Percentiles rank a stretch among this genome's conserved stretches.
These are phyloP conservation scores for Neobulgaria alba DNA, from an alignment of 2,329 filamentous ascomycete species.

Conservation along the genomic window DNA sequence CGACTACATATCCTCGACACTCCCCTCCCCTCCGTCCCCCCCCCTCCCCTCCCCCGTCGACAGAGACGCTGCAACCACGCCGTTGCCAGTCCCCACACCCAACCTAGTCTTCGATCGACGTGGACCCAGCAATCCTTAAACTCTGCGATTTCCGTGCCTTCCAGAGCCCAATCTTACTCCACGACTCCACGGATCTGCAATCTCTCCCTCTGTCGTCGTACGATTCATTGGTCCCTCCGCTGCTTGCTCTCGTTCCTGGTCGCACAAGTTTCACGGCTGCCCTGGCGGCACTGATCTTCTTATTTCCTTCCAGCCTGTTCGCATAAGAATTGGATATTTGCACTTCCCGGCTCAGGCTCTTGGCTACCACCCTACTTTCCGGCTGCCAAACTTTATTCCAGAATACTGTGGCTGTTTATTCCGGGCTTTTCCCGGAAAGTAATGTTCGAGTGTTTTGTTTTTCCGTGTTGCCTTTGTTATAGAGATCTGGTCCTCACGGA, in stretches of 20 bases:
- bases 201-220: constrained; percentile 9
- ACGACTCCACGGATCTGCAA: no score
- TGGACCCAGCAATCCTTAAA: constrained; percentile 1
- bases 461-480: constrained; percentile 12
- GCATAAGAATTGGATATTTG: constrained; percentile 8
- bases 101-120: constrained; percentile 9
- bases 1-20: no score
- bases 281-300: constrained; percentile 20
- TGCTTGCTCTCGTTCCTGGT: constrained; percentile 11
- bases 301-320: not conserved
- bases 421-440: no score
- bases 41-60: no score
- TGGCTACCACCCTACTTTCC: constrained; percentile 15
- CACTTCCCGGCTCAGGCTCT: constrained; percentile 20
- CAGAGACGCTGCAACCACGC: no score
- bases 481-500: constrained; percentile 22
- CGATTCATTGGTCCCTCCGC: constrained; percentile 12
- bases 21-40: not conserved
- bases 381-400: no score
- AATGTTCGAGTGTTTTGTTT: constrained; percentile 12
- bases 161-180: constrained; percentile 11
- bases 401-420: no score
- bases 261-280: constrained; percentile 16
- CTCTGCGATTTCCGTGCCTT: not conserved
- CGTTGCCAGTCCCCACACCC: constrained; percentile 23